Base-by-base conservation (phyloP, 164 flowering plant species). In the Kalanchoe fedtschenkoi region DNA sequence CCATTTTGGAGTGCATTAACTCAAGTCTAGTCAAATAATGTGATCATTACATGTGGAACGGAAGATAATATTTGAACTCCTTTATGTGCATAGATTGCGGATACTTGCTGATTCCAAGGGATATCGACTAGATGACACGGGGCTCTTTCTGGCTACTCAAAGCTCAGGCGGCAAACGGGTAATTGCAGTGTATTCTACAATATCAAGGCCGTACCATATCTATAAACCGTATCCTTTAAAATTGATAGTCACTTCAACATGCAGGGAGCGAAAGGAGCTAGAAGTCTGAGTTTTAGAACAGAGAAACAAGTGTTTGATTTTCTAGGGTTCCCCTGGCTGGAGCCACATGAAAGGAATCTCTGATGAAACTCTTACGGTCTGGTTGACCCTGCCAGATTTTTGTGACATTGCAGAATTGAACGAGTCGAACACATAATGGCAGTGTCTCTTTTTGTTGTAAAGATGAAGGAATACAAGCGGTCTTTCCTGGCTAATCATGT, bases 81-180 rank as follows among this genome's bases (percentile, higher is more conserved):
- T 34, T 13, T 39, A 11, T 57, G 46, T 43, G 14, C 81, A 69
- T 80, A 95, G 97, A 80, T 75, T 95, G 80, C 85, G 99, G 72
- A 44, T 91, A 68, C 75, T 91, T 56, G 96, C 99, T 33, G 96
- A 87, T 46, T 83, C 96, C 28, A 95, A 95, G 77, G 99, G 97
- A 13, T 91, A 75, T 66, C 80, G 82, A 60, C 93, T 95, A 16
- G 99, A 95, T 67, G 99, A 95, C 71, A 91, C 91, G 28, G 99
- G 99, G 13, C 64, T 95, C 19, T 95, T 77, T 77, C 82, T 85
- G 24, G 90, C 95, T 19, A 80, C 90, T 51, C 88, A 79, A 4
- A 69, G 86, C 68, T 90, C 96, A 14, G 84, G 80, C 4, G 83
- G 92, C 34, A 87, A 84, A 77, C 68, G 79, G 85, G 99, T 87